Evolutionary conservation across 192 early-diverging fungal species (phyloP), one percentile per base, ranked within the genome.

Genomic region (Pilaira anomala): DNA sequence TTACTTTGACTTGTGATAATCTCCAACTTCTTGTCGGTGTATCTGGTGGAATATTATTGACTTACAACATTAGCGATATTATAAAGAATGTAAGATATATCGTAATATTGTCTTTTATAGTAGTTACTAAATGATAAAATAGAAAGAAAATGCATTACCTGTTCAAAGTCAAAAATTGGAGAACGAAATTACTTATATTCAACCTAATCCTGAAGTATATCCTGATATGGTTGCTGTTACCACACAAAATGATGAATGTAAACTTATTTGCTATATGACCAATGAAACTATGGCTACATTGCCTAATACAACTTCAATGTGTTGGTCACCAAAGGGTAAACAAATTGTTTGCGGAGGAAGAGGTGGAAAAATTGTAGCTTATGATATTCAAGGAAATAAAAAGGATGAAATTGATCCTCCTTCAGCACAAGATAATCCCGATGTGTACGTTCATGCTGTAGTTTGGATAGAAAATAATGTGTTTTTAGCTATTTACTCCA

Each of bases 291-390:
- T 41, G 2, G 80, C 65, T 3, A 67, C 52, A 4, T 65, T 90
- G 14, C 54, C 63, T 24, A 36, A 61, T 13, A 58, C 77, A 46
- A 83, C 81, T 3, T 71, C 83, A 4, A 80, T 93, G 12, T 86
- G 83, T 46, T 96, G 94, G 94, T 92, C 89, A 48, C 77, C 80
- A 28, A 94, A 94, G 64, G 94, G 94, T 61, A 93, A 93, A 63
- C 91, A 94, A 70, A 82, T 96, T 36, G 85, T 87, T 16, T 88
- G 89, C 33, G 94, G 92, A n/a, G 79, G 80, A 24, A 53, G 68
- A n/a, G 60, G 65, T 12, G 91, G 86, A 2, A 29, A 52, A 13
- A 71, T 96, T 21, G 66, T 74, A 0, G 86, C 91, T 53, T 77
- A 87, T 63, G 78, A 78, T 7, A 81, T 82, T 0, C 74, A 81